Evolutionary conservation across 768 basidiomycete species (phyloP), one percentile per base, ranked within the genome.

Genomic region (Filobasidium floriforme): DNA sequence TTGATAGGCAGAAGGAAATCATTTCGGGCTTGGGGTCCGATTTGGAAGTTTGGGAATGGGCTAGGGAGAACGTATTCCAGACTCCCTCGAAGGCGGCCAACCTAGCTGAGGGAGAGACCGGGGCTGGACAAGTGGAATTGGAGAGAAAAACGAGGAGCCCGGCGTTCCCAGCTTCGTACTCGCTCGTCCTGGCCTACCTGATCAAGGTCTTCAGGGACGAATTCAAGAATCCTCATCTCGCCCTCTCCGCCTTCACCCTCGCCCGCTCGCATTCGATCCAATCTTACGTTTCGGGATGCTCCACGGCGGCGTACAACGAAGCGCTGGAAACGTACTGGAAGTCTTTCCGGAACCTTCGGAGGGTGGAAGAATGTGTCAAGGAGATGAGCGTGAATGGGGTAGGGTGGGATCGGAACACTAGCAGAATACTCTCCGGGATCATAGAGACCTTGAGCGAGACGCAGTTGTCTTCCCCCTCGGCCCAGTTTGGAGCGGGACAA

Each of bases 201-300:
- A 90, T 96, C 84, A 82, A 82, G 29, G 82, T 84, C 12, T 88
- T 92, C 75, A 85, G 92, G 26, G 87, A 87, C 71, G 87, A 85
- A 60, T 92, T 88, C 77, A 77, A 78, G 19, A 87, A 92, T 67
- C 91, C 92, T 0, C 83, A 90, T 72, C 82, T 91, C 29, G 87
- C 92, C 0, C 83, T 97, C 19, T 82, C 87, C 22, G 83, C 94
- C 28, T 97, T 96, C 80, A 82, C 87, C 60, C 83, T 92, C 75
- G 89, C 90, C 0, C 84, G 86, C 46, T 83, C 83, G 46, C 83
- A 86, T 3, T 90, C 89, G 1, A 84, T 88, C 59, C 82, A 86
- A 4, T 90, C 88, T 5, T 97, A 90, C 76, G 87, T 93, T 37
- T 87, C 87, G 72, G 93, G 92, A 1, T 97, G 93, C 78, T 88